Base-by-base conservation (phyloP, 2,329 filamentous ascomycete genomes). In the Colletotrichum salicis region DNA sequence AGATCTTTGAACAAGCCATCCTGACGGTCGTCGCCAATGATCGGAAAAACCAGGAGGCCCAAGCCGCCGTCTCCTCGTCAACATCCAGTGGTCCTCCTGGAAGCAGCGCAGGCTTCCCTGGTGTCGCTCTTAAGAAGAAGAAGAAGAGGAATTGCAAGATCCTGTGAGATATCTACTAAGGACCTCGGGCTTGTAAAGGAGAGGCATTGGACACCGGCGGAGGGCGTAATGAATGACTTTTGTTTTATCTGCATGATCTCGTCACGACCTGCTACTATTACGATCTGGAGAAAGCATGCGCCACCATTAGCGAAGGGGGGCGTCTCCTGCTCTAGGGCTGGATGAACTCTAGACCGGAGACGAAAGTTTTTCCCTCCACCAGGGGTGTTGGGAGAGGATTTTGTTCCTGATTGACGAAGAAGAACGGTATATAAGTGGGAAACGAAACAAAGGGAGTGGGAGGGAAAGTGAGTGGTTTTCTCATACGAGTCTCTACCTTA, bases 1-100 rank as follows among this genome's bases (percentile, higher is more conserved):
- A 98, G 79, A 96, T 98, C 79, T 99, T 99, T 83, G 93, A 97
- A 82, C 88, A 91, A 73, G 96, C 96, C 67, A 95, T 99, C 80
- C 90, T 95, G 78, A 96, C 93, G 63, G 95, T 96, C 37, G 94
- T 99, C 33, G 91, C 92, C 75, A 94, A 95, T 78, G 94, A 95
- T 80, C 84, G 87, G 78, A 91, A 91, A 80, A 91, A 90, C 77
- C 82, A 87, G 73, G 88, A 90, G 80, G 82, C 83, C 73, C 83
- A 84, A 75, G 84, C 83, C 76, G 81, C 80, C 70, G 79, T 80
- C 59, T 78, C 79, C 31, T 77, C 79, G 59, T 81, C 79, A 63
- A 35, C 41, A 72, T 78, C 82, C 63, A 79, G 81, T 74, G 80
- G 79, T 37, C 77, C 79, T 52, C 78, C 78, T 62, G 76, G 79